A percentile compares a stretch with the other conserved stretches of the same genome.
phyloP scores from a whole-genome alignment of 208 protist genomes.

The Crithidia sp. region DNA sequence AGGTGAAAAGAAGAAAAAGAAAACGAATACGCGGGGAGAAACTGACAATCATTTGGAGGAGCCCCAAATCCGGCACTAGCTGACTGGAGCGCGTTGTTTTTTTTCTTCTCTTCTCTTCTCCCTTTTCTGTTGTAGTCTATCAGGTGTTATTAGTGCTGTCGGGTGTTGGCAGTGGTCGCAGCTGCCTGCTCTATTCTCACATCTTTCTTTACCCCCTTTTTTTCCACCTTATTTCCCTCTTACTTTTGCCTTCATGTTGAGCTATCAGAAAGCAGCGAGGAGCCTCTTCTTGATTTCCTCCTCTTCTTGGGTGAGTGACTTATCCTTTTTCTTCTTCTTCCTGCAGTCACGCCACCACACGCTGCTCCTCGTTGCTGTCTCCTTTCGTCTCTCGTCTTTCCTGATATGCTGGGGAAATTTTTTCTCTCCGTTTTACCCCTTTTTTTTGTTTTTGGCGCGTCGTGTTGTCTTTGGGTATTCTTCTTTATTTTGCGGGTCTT shows the following conservation, averaged over 20 bases:
- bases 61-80: no score
- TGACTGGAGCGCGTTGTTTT: no score
- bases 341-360: not conserved
- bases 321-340: slow-evolving; percentile 1
- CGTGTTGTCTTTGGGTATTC: not conserved
- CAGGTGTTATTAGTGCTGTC: not conserved
- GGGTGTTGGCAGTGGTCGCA: not conserved
- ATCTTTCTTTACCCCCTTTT: not conserved
- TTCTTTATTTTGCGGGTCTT: not conserved
- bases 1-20: no score
- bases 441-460: not conserved
- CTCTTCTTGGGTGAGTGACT: no score
- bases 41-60: no score
- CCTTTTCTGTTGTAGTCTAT: not conserved
- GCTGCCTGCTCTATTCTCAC: not conserved
- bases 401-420: no score
- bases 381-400: no score
- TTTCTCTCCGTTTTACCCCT: not conserved
- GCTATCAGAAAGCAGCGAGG: no score
- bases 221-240: slow-evolving; percentile 1
- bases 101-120: not conserved
- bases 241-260: not conserved
- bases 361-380: slow-evolving; percentile 3
- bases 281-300: not conserved
- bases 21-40: no score